Evolutionary conservation across 2,329 filamentous ascomycete genomes (phyloP), one percentile per base, ranked within the genome.

Genomic region (Aspergillus flavus): DNA sequence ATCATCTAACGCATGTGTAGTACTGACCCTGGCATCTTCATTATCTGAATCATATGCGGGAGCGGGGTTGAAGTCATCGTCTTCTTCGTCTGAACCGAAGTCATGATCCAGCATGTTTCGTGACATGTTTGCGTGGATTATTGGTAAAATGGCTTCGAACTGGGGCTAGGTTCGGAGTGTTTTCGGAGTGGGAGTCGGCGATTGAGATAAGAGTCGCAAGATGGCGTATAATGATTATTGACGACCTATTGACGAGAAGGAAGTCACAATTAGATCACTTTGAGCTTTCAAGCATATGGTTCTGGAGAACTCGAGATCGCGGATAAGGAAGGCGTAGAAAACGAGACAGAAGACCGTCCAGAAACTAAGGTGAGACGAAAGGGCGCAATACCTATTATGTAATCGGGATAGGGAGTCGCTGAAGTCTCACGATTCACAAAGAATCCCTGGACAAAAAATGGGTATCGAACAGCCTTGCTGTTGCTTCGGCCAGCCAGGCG

Each of bases 41-140:
- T 88, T 89, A 68, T 94, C 92, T 3, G 91, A 95, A 39, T 87
- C 73, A 63, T 92, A 87, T 64, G 87, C 90, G 23, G 90, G 89
- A 56, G 85, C 87, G 57, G 93, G 94, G 77, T 97, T 96, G 85
- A 97, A 97, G 76, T 94, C 91, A 64, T 91, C 89, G 71, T 96
- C 93, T 57, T 95, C 92, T 52, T 91, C 90, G 61, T 86, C 85
- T 59, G 84, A 84, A 34, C 81, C 82, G 62, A 85, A 84, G 66
- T 85, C 80, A 55, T 84, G 79, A 68, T 84, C 80, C 23, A 83
- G 69, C 67, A 85, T 76, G 63, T 81, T 80, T 50, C 79, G 78
- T 73, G 78, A 76, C 73, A 77, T 76, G 59, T 64, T 64, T 70
- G 65, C 12, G 36, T 19, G 34, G 21, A 23, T 21, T 23, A 30